Conservation (phyloP, 768 basidiomycete species). For the Lactarius psammicola region DNA sequence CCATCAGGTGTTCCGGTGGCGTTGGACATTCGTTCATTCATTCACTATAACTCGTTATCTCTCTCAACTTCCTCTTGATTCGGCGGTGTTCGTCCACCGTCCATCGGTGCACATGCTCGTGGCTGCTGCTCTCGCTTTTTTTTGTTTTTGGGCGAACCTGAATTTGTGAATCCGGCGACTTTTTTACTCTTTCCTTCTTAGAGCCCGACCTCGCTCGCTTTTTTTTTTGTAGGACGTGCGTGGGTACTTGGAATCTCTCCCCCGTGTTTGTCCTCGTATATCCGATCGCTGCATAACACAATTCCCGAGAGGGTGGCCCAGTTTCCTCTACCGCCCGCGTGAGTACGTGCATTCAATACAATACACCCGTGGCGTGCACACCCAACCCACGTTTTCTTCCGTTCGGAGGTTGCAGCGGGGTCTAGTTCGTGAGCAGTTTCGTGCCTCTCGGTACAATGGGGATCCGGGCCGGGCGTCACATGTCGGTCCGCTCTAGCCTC, state of each 20-base stretch:
- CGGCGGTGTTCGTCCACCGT: too few species aligned
- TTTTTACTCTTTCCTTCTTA: background rate
- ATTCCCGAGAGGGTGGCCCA: background rate
- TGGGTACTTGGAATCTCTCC: background rate
- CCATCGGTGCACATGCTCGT: too few species aligned
- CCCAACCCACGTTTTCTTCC: slow-evolving; percentile 1
- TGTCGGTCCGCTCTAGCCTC: too few species aligned
- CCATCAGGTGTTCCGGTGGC: slow-evolving; percentile 4
- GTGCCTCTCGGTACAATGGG: background rate
- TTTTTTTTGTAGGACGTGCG: background rate
- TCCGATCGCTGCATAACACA: background rate
- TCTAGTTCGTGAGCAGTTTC: background rate
- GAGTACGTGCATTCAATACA: background rate
- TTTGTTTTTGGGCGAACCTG: background rate
- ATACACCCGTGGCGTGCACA: background rate
- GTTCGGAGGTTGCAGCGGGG: slow-evolving; percentile 16
- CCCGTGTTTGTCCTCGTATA: background rate
- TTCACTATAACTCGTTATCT: background rate
- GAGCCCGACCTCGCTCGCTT: background rate
- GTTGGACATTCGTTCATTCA: background rate
- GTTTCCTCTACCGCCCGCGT: background rate
- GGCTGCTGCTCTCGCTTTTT: too few species aligned
- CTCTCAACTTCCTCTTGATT: background rate
- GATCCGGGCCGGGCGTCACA: slow-evolving; percentile 5
- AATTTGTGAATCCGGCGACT: background rate